phyloP scores from a whole-genome alignment of 805 yeast genomes.

The Candida rishiriensis region DNA sequence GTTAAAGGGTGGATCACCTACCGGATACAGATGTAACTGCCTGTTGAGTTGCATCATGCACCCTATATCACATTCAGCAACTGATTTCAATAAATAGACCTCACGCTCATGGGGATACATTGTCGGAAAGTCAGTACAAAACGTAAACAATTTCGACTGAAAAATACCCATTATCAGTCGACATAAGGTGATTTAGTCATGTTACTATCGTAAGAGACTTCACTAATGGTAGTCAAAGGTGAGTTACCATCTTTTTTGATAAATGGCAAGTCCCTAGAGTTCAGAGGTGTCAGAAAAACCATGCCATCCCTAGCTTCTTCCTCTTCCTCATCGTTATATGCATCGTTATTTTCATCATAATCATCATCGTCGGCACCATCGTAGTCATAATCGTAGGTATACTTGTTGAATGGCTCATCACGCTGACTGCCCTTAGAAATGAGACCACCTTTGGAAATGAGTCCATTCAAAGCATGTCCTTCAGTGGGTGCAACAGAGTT shows the following conservation, averaged over 20 bases:
- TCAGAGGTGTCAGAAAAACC: slow-evolving; percentile 13
- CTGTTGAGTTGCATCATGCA: too few relatives aligned
- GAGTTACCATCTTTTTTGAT: slow-evolving; percentile 13
- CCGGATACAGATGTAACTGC: too few relatives aligned
- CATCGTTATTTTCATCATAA: slow-evolving; percentile 1
- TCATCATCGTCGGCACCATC: slow-evolving; percentile 5
- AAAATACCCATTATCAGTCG: not conserved
- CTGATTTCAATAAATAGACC: too few relatives aligned
- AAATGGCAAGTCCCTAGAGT: slow-evolving; percentile 9
- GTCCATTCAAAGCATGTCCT: too few relatives aligned
- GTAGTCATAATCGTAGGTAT: not conserved
- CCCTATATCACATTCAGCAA: too few relatives aligned
- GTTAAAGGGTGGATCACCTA: too few relatives aligned
- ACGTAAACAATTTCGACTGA: too few relatives aligned
- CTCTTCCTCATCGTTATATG: not conserved
- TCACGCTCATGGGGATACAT: too few relatives aligned
- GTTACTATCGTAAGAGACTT: slow-evolving; percentile 23
- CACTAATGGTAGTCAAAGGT: slow-evolving; percentile 28
- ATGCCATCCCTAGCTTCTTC: slow-evolving; percentile 4
- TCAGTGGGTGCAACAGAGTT: not conserved
- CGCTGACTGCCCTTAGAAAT: too few relatives aligned
- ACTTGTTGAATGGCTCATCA: too few relatives aligned
- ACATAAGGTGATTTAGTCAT: slow-evolving; percentile 11
- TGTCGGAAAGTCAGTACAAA: too few relatives aligned
- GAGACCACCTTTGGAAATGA: too few relatives aligned